Evolutionary conservation across 2,329 filamentous ascomycete genomes (phyloP).

Genomic region (Epichloe baconii): DNA sequence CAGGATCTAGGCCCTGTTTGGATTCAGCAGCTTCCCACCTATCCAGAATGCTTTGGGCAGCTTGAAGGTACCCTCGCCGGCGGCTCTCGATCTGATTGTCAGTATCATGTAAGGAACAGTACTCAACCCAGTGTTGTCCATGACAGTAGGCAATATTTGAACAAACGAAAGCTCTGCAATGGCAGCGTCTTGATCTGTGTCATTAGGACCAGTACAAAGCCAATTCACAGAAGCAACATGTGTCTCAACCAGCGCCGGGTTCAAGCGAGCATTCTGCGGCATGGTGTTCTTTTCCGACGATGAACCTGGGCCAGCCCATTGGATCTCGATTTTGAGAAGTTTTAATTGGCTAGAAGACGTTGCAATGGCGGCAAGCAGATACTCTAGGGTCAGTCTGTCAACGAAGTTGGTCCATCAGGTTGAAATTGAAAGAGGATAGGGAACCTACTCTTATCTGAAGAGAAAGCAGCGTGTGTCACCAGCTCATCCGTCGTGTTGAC

Average conservation of each 20-base stretch:
- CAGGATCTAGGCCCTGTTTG: slow-evolving; percentile 54
- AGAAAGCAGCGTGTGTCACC: slow-evolving; percentile 67
- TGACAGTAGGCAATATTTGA: slow-evolving; percentile 55
- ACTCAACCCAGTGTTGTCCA: slow-evolving; percentile 45
- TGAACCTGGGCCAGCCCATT: slow-evolving; percentile 49
- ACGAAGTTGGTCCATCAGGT: too few relatives aligned
- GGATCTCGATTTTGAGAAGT: slow-evolving; percentile 58
- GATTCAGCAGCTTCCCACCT: slow-evolving; percentile 70
- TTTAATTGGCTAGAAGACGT: slow-evolving; percentile 61
- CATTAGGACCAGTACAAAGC: slow-evolving; percentile 34
- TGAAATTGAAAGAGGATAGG: too few relatives aligned
- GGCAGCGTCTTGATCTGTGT: slow-evolving; percentile 32
- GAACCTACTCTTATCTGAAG: slow-evolving; percentile 56
- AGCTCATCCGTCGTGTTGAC: slow-evolving; percentile 58
- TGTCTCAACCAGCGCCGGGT: slow-evolving; percentile 39
- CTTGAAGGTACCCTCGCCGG: slow-evolving; percentile 44
- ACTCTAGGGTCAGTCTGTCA: slow-evolving; percentile 24
- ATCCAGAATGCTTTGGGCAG: slow-evolving; percentile 61
- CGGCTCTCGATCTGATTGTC: slow-evolving; percentile 54
- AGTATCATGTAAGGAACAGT: slow-evolving; percentile 50
- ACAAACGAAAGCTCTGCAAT: slow-evolving; percentile 59
- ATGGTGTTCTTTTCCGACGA: slow-evolving; percentile 42
- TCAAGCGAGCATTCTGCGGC: slow-evolving; percentile 32
- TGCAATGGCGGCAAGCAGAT: slow-evolving; percentile 51
- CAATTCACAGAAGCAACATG: slow-evolving; percentile 46